Base-by-base conservation (phyloP, 1,139 yeast species). In the Scheffersomyces cryptocercus region DNA sequence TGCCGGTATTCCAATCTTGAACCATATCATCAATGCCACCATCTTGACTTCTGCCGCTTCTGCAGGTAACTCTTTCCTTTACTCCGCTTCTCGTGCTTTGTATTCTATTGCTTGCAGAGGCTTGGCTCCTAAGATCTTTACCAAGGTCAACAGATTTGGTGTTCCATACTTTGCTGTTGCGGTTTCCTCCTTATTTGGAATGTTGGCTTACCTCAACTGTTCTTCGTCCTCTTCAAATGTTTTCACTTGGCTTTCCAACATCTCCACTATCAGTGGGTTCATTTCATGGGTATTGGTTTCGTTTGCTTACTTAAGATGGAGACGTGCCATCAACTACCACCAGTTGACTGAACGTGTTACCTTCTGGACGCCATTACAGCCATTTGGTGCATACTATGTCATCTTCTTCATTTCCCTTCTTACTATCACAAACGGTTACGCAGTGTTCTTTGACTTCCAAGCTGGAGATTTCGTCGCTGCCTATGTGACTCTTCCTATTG, bases 1-100 rank as follows among this genome's bases (percentile, higher is more conserved):
- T 52, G 86, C 90, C 4, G 75, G 81, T 4, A 83, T 85, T 48
- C 67, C 66, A 0, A 85, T 75, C 1, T 67, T 85, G 50, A 82
- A 85, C 49, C 85, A 83, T 55, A 72, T 86, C 41, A 72, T 86
- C 52, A 86, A 86, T 56, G 91, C 84, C 2, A 81, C 81, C 51
- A 81, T 86, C 45, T 65, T 86, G 58, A 67, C 85, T 8, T 84
- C 86, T 45, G 86, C 87, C 43, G 77, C 84, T 50, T 81, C 88
- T 11, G 87, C 91, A 8, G 83, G 86, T 40, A 85, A 85, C 64
- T 84, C 90, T 0, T 88, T 82, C 64, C 68, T 84, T 49, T 85
- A 84, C 64, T 82, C 85, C 46, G 83, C 86, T 15, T 77, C 90
- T 11, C 77, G 93, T 72, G 79, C 84, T 12, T 67, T 84, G 36